These are phyloP conservation scores for Puccinia triticina DNA, from an alignment of 1,284 basidiomycete species.

Conservation along the genomic window DNA sequence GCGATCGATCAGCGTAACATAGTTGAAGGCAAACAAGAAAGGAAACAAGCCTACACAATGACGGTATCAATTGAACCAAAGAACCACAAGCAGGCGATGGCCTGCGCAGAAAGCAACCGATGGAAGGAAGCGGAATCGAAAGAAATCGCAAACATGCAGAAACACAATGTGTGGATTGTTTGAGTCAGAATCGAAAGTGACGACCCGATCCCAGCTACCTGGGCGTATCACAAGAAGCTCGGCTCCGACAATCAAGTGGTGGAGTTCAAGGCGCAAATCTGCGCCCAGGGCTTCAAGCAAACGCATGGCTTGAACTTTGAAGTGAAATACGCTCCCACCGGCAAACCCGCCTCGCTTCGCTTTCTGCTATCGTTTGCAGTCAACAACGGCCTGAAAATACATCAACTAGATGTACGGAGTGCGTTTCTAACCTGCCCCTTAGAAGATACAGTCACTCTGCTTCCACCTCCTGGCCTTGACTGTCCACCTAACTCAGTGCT, in stretches of 20 bases:
- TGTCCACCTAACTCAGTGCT: not conserved
- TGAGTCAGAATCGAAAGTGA: too few relatives aligned
- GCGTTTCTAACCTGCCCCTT: too few relatives aligned
- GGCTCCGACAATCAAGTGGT: slow-evolving; percentile 8
- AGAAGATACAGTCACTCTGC: not conserved
- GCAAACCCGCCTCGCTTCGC: not conserved
- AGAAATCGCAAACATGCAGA: not conserved
- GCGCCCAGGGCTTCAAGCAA: slow-evolving; percentile 52
- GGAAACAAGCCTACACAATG: not conserved
- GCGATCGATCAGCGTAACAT: not conserved
- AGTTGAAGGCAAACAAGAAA: not conserved
- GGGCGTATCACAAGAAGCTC: slow-evolving; percentile 26
- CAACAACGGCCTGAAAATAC: too few relatives aligned
- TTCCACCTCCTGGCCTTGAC: not conserved
- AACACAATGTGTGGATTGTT: not conserved
- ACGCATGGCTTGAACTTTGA: slow-evolving; percentile 46
- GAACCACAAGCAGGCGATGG: not conserved
- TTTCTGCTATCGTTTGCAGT: too few relatives aligned
- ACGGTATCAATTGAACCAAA: too few relatives aligned
- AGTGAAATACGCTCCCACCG: slow-evolving; percentile 51
- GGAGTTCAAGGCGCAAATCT: slow-evolving; percentile 50
- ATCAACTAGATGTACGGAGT: too few relatives aligned
- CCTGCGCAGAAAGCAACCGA: too few relatives aligned
- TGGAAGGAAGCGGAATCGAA: not conserved
- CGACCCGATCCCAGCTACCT: too few relatives aligned